Base-by-base conservation (phyloP, 2,329 filamentous ascomycete genomes). In the Epichloe gansuensis region DNA sequence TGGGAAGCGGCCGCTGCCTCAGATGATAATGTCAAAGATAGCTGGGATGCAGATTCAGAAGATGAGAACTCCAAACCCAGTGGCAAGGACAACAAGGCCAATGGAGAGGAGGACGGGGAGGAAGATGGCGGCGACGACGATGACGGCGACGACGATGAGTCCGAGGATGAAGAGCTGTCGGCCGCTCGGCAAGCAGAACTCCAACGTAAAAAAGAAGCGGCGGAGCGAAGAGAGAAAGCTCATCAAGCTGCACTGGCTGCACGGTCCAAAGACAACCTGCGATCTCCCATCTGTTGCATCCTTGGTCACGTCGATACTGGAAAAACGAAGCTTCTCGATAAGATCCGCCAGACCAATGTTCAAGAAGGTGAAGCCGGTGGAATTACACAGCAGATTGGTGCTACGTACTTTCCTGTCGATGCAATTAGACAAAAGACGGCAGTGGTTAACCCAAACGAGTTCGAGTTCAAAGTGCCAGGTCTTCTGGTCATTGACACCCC, bases 361-460 rank as follows among this genome's bases (percentile, higher is more conserved):
- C 94, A 98, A 66, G 93, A 97, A 72, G 93, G 93, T 63, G 93
- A 98, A 80, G 94, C 93, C 41, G 94, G 93, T 77, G 93, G 93
- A 83, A 98, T 98, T 64, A 98, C 93, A 7, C 93, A 98, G 72
- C 93, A 98, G 71, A 98, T 98, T 65, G 93, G 93, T 84, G 93
- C 93, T 49, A 98, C 93, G 2, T 98, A 97, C 75, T 98, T 98
- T 80, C 94, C 93, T 7, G 85, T 91, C 38, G 91, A 97, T 50
- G 89, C 93, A 54, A 84, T 98, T 64, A 79, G 81, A 70, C 85
- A 90, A 68, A 98, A 98, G 80, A 95, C 89, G 15, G 80, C 82
- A 21, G 91, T 97, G 15, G 87, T 98, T 65, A 98, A 98, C 76
- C 78, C 81, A 63, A 89, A 98, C 62, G 78, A 78, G 52, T 96